A percentile compares a stretch with the other conserved stretches of the same genome.
These are phyloP conservation scores for Cladosporium sp. DNA, from an alignment of 2,329 filamentous ascomycete genomes.

Conservation along the genomic window DNA sequence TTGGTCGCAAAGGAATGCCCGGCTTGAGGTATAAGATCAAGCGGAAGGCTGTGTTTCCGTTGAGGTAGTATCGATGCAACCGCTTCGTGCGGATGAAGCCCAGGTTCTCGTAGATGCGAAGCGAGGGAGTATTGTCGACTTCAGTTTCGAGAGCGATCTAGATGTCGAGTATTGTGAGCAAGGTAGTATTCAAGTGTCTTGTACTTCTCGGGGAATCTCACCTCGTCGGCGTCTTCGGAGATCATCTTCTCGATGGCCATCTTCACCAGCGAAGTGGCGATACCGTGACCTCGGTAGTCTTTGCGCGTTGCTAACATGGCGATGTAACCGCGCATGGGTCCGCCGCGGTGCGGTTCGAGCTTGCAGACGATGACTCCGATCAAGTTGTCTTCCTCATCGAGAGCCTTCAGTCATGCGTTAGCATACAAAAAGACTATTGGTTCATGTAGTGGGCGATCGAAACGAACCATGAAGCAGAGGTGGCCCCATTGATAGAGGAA, in stretches of 20 bases:
- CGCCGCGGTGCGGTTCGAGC: constrained; percentile 81
- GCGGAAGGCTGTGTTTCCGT: constrained; percentile 90
- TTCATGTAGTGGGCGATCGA: no score
- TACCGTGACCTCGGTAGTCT: constrained; percentile 74
- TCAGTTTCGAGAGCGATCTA: constrained; percentile 90
- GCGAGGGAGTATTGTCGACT: constrained; percentile 82
- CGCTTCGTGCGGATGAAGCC: constrained; percentile 92
- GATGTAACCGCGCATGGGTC: constrained; percentile 88
- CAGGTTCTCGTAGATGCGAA: constrained; percentile 87
- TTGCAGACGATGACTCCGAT: constrained; percentile 94
- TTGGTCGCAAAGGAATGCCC: constrained; percentile 43
- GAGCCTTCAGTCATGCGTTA: constrained; percentile 38
- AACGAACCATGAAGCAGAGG: constrained; percentile 82
- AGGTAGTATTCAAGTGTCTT: no score
- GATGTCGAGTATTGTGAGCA: not conserved
- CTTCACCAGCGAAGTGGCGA: constrained; percentile 81
- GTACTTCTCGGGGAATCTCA: constrained; percentile 22
- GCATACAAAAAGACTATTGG: not conserved
- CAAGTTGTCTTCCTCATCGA: constrained; percentile 58
- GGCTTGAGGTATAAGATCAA: constrained; percentile 75
- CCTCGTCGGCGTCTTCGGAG: constrained; percentile 76
- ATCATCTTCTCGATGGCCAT: constrained; percentile 90
- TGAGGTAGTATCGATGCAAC: constrained; percentile 90
- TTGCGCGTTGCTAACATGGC: constrained; percentile 95
- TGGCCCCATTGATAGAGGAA: constrained; percentile 98